Base-by-base conservation (phyloP, 202 grass and related monocot species). In the Carex arenaria region DNA sequence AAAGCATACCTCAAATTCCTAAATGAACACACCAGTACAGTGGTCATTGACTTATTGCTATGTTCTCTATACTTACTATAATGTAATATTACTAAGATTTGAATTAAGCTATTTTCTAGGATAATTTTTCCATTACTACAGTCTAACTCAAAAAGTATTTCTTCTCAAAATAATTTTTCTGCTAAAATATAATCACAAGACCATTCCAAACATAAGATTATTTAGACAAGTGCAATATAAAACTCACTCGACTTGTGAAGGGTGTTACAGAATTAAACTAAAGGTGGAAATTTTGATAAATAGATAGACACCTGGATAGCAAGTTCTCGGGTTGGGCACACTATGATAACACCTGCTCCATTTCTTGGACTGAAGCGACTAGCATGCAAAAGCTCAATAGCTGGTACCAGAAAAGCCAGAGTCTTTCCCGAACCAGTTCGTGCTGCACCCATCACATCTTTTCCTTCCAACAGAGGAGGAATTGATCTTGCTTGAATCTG, bases 401-500 rank as follows among this genome's bases (percentile, higher is more conserved):
- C 91, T 4, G 95, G 95, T 74, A 98, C 86, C 69, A 98, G 88
- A 71, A 98, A 98, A 3, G 93, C 95, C 73, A 98, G 89, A 23
- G 95, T 98, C 87, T 98, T 98, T 32, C 95, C 95, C 0, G 95
- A 98, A 56, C 95, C 95, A 67, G 95, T 98, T 65, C 86, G 91
- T 60, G 95, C 95, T 32, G 95, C 95, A 4, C 95, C 95, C 95
- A 95, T 95, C 11, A 98, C 92, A 78, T 98, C 95, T 81, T 88
- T 93, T 73, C 95, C 91, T 75, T 86, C 88, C 86, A 98, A 57
- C 38, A 98, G 80, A 80, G 87, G 89, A 0, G 95, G 90, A 74
- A 98, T 98, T 5, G 95, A 85, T 62, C 93, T 85, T 68, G 92
- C 90, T 93, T 98, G 95, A 90, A 98, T 98, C 95, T 98, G 83